Conservation (phyloP, 208 protist genomes). For the Trypanosoma boissoni region DNA sequence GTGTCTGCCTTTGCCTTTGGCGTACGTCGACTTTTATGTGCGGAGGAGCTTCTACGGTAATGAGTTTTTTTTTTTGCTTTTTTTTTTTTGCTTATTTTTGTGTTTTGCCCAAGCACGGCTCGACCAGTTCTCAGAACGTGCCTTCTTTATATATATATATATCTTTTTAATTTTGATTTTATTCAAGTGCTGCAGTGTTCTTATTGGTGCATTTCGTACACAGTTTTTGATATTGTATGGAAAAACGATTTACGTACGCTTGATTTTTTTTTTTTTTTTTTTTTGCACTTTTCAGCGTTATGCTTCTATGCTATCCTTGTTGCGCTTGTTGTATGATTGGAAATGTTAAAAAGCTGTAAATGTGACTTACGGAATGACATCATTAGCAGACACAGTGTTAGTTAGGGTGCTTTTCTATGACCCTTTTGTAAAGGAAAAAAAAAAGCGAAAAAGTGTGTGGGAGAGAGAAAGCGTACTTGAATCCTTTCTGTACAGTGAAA, state of each 20-base stretch:
- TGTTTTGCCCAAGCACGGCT: too few species aligned
- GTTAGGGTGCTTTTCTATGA: too few species aligned
- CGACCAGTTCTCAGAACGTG: too few species aligned
- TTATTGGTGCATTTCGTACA: not conserved
- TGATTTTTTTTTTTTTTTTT: not conserved
- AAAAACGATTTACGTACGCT: not conserved
- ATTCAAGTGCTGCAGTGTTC: not conserved
- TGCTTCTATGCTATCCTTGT: too few species aligned
- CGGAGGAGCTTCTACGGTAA: slow-evolving; percentile 7
- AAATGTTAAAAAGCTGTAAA: too few species aligned
- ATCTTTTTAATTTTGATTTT: not conserved
- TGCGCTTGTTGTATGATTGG: too few species aligned
- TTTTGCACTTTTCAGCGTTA: not conserved
- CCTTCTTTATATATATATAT: too few species aligned
- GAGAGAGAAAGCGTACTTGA: not conserved
- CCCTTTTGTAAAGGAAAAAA: too few species aligned
- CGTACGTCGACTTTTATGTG: slow-evolving; percentile 1
- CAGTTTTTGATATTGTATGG: not conserved
- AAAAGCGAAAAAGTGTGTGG: not conserved
- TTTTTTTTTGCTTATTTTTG: not conserved
- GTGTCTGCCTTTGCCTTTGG: slow-evolving; percentile 21
- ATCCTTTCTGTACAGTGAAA: not conserved
- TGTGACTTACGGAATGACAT: too few species aligned
- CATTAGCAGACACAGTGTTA: too few species aligned
- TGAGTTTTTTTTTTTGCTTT: not conserved